These are phyloP conservation scores for Xanthoparmelia taractica DNA, from an alignment of 495 filamentous ascomycete species.

Conservation along the genomic window DNA sequence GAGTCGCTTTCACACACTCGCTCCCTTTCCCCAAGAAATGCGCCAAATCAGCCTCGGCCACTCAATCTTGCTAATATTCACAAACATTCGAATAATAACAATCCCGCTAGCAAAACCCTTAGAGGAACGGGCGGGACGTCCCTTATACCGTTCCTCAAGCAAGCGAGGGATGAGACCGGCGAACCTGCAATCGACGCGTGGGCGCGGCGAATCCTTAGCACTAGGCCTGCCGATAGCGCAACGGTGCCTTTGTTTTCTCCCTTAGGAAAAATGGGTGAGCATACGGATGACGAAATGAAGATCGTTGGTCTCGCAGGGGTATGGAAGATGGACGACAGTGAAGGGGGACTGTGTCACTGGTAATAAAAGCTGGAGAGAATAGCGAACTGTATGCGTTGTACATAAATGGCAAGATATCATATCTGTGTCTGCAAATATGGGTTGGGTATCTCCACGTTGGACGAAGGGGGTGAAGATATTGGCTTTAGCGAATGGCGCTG, in stretches of 20 bases:
- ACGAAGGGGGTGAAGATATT: background rate
- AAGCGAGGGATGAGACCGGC: constrained; percentile 90
- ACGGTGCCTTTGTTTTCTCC: constrained; percentile 27
- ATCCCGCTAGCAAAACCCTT: constrained; percentile 48
- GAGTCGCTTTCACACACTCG: constrained; percentile 45
- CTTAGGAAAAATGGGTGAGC: constrained; percentile 62
- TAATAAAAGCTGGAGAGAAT: constrained; percentile 23
- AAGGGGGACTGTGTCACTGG: constrained; percentile 66
- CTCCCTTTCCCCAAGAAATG: constrained; percentile 38
- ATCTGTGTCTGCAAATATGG: background rate
- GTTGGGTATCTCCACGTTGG: no score
- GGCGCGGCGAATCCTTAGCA: constrained; percentile 66
- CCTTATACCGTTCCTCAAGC: constrained; percentile 87
- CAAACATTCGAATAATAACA: constrained; percentile 15
- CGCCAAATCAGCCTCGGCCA: constrained; percentile 30
- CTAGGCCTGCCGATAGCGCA: constrained; percentile 34
- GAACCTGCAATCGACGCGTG: constrained; percentile 83
- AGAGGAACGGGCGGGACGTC: constrained; percentile 89
- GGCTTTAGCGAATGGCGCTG: constrained; percentile 7
- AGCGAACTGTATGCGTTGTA: background rate
- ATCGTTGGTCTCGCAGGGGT: constrained; percentile 73
- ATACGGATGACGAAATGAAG: constrained; percentile 53
- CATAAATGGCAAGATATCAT: background rate
- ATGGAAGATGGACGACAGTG: constrained; percentile 79
- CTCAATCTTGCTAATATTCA: constrained; percentile 57